Percentiles rank a stretch among this genome's conserved stretches.
Evolutionary conservation across 148 eudicot genomes (phyloP).

Genomic region (Camellia japonica): DNA sequence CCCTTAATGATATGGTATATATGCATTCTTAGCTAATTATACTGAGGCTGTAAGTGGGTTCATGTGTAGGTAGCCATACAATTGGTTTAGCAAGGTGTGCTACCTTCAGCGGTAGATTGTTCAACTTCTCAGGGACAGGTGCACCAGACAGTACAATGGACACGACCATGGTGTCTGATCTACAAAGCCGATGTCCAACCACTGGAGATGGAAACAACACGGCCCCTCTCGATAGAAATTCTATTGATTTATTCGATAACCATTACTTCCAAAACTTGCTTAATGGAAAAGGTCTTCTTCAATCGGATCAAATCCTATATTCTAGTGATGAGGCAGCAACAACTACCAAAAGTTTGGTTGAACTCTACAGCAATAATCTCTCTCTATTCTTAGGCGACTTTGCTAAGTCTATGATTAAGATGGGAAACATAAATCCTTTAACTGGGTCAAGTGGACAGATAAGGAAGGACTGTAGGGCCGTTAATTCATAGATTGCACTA

Average conservation of each 20-base stretch:
- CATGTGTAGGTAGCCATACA: constrained; percentile 42
- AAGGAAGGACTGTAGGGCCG: constrained; percentile 57
- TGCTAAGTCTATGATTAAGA: constrained; percentile 61
- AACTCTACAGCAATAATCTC: constrained; percentile 22
- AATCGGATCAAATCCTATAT: constrained; percentile 59
- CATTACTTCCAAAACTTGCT: constrained; percentile 68
- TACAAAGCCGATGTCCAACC: constrained; percentile 51
- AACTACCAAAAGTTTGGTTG: constrained; percentile 51
- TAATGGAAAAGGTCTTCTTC: constrained; percentile 53
- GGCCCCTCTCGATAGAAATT: constrained; percentile 60
- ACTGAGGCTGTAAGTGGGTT: not conserved
- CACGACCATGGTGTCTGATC: constrained; percentile 37
- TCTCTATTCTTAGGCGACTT: constrained; percentile 31
- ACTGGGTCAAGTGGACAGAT: constrained; percentile 68
- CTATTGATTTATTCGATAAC: constrained; percentile 67
- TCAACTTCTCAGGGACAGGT: constrained; percentile 60
- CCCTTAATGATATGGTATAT: not conserved
- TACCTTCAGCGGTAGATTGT: constrained; percentile 47
- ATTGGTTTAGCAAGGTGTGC: constrained; percentile 65
- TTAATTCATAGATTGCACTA: constrained; percentile 34
- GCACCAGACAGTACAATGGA: constrained; percentile 55
- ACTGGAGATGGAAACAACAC: constrained; percentile 64
- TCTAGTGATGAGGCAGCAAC: constrained; percentile 39
- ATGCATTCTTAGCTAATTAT: not conserved
- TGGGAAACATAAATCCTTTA: constrained; percentile 61